Percentiles rank a stretch among this genome's conserved stretches.
Conservation (phyloP, 148 eudicot species). For the Vaccinium corymbosum region DNA sequence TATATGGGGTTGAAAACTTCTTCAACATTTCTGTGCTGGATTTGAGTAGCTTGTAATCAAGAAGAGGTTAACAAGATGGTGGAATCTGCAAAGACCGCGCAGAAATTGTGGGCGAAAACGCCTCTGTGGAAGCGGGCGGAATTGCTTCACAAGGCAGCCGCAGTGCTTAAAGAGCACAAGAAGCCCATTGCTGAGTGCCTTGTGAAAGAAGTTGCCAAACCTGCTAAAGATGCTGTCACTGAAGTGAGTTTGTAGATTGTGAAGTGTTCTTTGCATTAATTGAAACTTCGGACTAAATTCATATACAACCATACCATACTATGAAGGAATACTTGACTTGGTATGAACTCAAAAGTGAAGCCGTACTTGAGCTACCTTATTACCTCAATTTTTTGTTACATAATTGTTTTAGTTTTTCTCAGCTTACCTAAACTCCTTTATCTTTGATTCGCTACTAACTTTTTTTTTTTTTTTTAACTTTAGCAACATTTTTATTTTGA, state of each 20-base stretch:
- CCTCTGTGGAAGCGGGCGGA: constrained; percentile 98
- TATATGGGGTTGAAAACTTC: not conserved
- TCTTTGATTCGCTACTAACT: not conserved
- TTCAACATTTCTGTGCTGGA: not conserved
- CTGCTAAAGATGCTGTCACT: constrained; percentile 92
- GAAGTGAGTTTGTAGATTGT: constrained; percentile 42
- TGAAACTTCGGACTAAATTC: not conserved
- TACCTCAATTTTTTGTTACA: not conserved
- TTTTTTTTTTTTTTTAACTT: not conserved
- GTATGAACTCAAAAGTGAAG: not conserved
- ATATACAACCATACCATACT: not conserved
- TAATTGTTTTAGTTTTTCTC: not conserved
- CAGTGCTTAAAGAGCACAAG: constrained; percentile 84
- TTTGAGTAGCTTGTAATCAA: constrained; percentile 76
- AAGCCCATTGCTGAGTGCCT: constrained; percentile 83
- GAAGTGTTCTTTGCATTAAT: not conserved
- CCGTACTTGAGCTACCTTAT: not conserved
- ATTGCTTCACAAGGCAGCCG: constrained; percentile 94
- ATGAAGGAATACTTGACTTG: not conserved
- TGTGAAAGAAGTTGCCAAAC: constrained; percentile 94
- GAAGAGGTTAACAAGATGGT: constrained; percentile 96
- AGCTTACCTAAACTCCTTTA: not conserved
- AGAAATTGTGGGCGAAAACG: constrained; percentile 90
- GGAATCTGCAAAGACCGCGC: constrained; percentile 81
- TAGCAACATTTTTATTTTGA: not conserved